Evolutionary conservation across 345 rosid genomes (phyloP).

Genomic region (Sonneratia caseolaris): DNA sequence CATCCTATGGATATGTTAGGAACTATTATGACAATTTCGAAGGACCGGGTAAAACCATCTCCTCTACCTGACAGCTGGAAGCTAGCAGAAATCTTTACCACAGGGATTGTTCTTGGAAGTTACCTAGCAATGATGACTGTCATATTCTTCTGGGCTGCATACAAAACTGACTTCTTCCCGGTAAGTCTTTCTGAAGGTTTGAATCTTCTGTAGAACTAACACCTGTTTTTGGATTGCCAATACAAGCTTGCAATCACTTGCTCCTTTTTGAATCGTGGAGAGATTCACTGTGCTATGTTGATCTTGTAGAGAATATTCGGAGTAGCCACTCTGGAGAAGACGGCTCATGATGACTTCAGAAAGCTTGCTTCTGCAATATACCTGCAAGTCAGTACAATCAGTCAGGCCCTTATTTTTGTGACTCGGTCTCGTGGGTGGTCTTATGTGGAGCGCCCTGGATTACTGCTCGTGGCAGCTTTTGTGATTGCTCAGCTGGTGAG

Average conservation of each 20-base stretch:
- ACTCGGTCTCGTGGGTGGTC: constrained; percentile 97
- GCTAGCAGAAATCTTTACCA: constrained; percentile 83
- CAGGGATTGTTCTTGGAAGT: constrained; percentile 84
- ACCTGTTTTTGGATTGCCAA: neutral
- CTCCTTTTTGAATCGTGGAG: too few species aligned
- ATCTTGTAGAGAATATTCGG: constrained; percentile 60
- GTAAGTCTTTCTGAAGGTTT: constrained; percentile 25
- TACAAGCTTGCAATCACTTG: too few species aligned
- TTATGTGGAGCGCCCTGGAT: constrained; percentile 86
- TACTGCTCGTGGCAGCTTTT: constrained; percentile 65
- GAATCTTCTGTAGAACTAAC: neutral
- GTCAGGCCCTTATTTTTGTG: constrained; percentile 96
- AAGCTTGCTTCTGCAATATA: constrained; percentile 96
- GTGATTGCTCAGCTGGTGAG: constrained; percentile 88
- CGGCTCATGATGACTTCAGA: constrained; percentile 78
- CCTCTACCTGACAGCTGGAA: constrained; percentile 99
- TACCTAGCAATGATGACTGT: constrained; percentile 99
- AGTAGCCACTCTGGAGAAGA: constrained; percentile 78
- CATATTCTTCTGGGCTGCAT: constrained; percentile 97
- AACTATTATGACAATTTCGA: constrained; percentile 96
- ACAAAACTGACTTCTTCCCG: constrained; percentile 88
- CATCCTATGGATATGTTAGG: constrained; percentile 37
- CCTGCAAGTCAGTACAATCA: constrained; percentile 92
- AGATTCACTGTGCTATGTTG: neutral
- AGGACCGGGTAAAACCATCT: constrained; percentile 98